A percentile compares a stretch with the other conserved stretches of the same genome.
Conservation (phyloP, 768 basidiomycete species). For the Cyathus striatus region DNA sequence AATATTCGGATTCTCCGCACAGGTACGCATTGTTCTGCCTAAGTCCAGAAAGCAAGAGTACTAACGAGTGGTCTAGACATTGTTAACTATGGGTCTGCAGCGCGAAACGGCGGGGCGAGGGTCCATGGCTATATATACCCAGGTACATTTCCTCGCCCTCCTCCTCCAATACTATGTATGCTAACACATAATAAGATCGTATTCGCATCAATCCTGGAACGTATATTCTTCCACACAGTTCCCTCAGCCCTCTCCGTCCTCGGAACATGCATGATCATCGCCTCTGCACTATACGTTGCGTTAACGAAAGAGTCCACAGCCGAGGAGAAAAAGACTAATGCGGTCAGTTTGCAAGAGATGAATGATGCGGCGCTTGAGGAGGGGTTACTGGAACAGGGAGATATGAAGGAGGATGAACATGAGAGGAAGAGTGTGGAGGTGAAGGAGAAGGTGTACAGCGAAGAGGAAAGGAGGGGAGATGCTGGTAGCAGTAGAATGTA, state of each 20-base stretch:
- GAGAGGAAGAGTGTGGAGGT: too few species aligned
- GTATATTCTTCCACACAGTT: conserved; percentile 53
- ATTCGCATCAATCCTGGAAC: conserved; percentile 64
- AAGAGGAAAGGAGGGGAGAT: too few species aligned
- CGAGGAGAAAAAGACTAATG: background rate
- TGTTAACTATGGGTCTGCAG: conserved; percentile 15
- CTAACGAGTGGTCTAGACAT: background rate
- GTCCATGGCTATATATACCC: conserved; percentile 9
- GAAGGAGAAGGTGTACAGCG: too few species aligned
- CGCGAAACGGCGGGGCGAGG: conserved; percentile 12
- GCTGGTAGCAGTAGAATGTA: too few species aligned
- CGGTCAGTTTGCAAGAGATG: background rate
- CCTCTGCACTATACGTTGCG: conserved; percentile 59
- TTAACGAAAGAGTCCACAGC: conserved; percentile 8
- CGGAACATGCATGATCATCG: conserved; percentile 62
- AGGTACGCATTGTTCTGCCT: conserved; percentile 23
- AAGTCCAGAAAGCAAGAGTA: background rate
- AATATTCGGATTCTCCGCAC: conserved; percentile 46
- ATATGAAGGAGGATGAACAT: background rate
- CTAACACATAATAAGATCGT: conserved; percentile 53
- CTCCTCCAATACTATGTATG: background rate
- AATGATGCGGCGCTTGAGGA: conserved; percentile 2
- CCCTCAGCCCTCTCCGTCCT: conserved; percentile 56
- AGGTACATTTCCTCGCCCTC: conserved; percentile 1
- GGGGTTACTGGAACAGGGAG: conserved; percentile 6